Evolutionary conservation across 208 protist genomes (phyloP).

Genomic region (Leishmania aethiopica): DNA sequence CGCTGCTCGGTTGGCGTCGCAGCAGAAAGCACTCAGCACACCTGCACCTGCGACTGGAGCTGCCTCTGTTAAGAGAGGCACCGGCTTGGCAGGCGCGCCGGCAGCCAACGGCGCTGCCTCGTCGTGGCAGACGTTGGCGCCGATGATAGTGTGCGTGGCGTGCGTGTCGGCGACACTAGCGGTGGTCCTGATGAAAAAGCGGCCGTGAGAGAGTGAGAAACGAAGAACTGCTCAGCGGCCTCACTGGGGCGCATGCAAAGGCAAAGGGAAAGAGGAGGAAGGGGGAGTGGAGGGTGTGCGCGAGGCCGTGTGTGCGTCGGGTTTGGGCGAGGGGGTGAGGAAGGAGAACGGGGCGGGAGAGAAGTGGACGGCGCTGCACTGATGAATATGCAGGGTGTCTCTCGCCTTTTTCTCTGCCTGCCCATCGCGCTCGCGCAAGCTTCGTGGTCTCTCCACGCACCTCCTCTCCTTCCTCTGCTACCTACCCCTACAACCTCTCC

Average conservation of each 20-base stretch:
- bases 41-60: neutral
- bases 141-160: conserved; percentile 30
- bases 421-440: neutral
- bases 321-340: neutral
- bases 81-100: neutral
- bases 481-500: neutral
- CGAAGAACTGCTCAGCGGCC: neutral
- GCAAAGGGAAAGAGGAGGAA: neutral
- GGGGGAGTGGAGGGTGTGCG: neutral
- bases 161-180: conserved; percentile 34
- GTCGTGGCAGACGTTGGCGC: conserved; percentile 32
- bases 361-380: neutral
- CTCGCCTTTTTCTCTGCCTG: neutral
- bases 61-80: neutral
- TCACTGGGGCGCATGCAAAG: neutral
- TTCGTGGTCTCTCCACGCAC: neutral
- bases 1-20: neutral
- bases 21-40: neutral
- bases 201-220: neutral
- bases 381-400: neutral
- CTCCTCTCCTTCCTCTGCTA: neutral
- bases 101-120: neutral
- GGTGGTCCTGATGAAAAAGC: conserved; percentile 30
- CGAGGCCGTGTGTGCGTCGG: neutral
- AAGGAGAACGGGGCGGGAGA: neutral